These are phyloP conservation scores for Naumovozyma castellii DNA, from an alignment of 805 yeast genomes.

Conservation along the genomic window DNA sequence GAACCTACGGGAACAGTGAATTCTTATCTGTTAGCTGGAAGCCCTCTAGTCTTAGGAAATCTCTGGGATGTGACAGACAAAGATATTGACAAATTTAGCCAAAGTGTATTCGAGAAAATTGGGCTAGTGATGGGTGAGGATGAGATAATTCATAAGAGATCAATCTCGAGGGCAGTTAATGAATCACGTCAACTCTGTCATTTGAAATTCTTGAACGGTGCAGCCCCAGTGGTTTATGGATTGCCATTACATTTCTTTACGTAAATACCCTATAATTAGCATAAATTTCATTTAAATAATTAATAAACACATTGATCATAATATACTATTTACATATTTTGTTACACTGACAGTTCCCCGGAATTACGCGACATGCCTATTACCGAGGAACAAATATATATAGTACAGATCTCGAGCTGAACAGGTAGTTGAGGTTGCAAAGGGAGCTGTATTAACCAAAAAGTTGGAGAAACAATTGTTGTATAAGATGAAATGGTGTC, in stretches of 20 bases:
- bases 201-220: conserved; percentile 72
- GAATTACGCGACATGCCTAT: too few relatives aligned
- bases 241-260: conserved; percentile 41
- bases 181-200: conserved; percentile 59
- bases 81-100: conserved; percentile 76
- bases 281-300: not conserved
- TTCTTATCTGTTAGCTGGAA: conserved; percentile 69
- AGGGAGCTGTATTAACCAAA: too few relatives aligned
- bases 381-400: too few relatives aligned
- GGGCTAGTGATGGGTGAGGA: conserved; percentile 38
- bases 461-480: too few relatives aligned
- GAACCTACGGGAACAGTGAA: conserved; percentile 71
- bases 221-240: conserved; percentile 89
- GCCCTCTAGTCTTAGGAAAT: conserved; percentile 75
- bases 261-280: not conserved
- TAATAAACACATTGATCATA: not conserved
- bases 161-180: conserved; percentile 48
- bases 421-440: too few relatives aligned
- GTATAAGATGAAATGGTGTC: not conserved
- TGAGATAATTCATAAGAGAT: conserved; percentile 15
- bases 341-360: too few relatives aligned
- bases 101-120: conserved; percentile 52
- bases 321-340: too few relatives aligned
- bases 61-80: conserved; percentile 97
- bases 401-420: too few relatives aligned